Conservation (phyloP, 331 rosid species). For the Acacia concinna region DNA sequence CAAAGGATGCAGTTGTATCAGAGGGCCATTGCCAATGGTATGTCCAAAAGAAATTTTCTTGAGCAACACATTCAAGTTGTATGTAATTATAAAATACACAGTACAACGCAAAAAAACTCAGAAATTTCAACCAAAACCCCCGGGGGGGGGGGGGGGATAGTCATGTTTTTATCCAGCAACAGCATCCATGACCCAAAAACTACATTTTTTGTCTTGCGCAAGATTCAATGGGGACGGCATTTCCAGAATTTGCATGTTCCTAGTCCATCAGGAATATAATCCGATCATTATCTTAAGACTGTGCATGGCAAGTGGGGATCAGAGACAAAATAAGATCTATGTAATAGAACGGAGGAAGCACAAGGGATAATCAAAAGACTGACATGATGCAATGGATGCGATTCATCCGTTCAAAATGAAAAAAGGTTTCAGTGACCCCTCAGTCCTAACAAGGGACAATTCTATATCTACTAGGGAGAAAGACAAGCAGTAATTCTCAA, state of each 20-base stretch:
- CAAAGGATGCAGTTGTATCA: not conserved
- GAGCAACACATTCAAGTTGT: not conserved
- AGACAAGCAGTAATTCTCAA: conserved; percentile 15
- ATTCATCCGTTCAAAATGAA: not conserved
- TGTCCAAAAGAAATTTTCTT: not conserved
- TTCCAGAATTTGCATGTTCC: not conserved
- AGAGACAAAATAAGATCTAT: conserved; percentile 11
- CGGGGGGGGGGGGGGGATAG: no score
- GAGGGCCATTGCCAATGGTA: not conserved
- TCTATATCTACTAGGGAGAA: conserved; percentile 30
- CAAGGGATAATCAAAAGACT: not conserved
- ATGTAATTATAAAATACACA: not conserved
- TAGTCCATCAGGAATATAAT: not conserved
- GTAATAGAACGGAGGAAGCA: not conserved
- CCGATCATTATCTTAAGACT: not conserved
- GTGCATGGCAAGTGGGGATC: not conserved
- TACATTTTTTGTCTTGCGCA: not conserved
- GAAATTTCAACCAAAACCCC: not conserved
- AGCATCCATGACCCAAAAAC: not conserved
- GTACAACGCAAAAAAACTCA: not conserved
- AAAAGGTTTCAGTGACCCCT: conserved; percentile 4
- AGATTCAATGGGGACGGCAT: not conserved
- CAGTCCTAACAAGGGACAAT: not conserved
- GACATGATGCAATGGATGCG: not conserved
- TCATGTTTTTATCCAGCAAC: not conserved